Evolutionary conservation across 73 alveolate genomes (phyloP).

Genomic region (Breviolum minutum): DNA sequence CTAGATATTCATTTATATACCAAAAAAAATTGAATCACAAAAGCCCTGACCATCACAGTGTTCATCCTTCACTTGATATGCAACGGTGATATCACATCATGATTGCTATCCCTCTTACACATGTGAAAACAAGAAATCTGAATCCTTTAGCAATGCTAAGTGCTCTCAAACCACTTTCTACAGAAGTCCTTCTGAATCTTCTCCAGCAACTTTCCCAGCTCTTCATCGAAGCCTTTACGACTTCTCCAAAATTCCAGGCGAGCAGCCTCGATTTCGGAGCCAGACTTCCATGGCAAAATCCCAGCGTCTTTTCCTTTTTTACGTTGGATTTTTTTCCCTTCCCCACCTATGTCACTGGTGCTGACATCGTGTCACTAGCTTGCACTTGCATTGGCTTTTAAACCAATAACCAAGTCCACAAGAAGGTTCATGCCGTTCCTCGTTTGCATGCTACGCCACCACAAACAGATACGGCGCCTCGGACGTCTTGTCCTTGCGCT

Average conservation of each 20-base stretch:
- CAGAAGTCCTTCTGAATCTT: slow-evolving; percentile 19
- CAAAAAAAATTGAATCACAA: too few relatives aligned
- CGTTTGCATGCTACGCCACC: too few relatives aligned
- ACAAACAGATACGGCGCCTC: slow-evolving; percentile 17
- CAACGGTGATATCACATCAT: too few relatives aligned
- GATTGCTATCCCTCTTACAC: neutral
- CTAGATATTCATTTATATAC: too few relatives aligned
- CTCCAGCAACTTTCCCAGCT: slow-evolving; percentile 57
- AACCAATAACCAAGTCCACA: neutral
- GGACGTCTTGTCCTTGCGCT: slow-evolving; percentile 42
- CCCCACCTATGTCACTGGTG: neutral
- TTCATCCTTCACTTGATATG: neutral
- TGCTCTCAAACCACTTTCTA: neutral
- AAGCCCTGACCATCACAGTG: too few relatives aligned
- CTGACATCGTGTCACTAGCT: neutral
- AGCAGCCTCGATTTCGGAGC: neutral
- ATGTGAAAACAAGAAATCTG: neutral
- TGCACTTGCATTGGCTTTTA: too few relatives aligned
- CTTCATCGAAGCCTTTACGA: slow-evolving; percentile 62
- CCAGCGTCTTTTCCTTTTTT: neutral
- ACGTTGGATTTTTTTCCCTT: neutral
- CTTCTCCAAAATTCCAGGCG: slow-evolving; percentile 78
- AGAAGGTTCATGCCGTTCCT: neutral
- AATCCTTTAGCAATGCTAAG: neutral
- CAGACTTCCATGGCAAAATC: neutral